Base-by-base conservation (phyloP, 331 rosid species). In the Rosa hybrid region DNA sequence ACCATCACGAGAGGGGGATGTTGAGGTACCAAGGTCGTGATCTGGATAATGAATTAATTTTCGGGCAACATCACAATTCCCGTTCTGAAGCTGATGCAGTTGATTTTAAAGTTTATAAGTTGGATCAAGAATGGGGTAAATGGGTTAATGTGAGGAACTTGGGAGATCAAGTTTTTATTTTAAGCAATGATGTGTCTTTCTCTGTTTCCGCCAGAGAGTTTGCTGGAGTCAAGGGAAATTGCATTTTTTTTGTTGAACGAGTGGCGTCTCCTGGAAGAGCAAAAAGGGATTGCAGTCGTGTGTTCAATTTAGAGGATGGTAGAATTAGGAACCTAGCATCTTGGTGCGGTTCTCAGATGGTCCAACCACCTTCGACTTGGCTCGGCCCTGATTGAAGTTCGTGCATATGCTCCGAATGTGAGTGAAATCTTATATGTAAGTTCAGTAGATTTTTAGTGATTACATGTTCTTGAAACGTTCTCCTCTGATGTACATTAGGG, bases 101-200 rank as follows among this genome's bases (percentile, higher is more conserved):
- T 51, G 56, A 17, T 64, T 85, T 90, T 68, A 82, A 69, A 4
- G 89, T 88, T 75, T 86, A 88, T 76, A 90, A 82, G 89, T 50
- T 90, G 88, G 92, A 90, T 76, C 92, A 56, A 8, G 23, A 56
- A 56, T 56, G 62, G 84, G 84, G 77, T 16, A 81, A 17, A 6
- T 88, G 94, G 94, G 86, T 85, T 44, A 80, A 72, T 82, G 86
- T 86, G 77, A 83, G 83, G 1, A 56, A 87, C 68, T 80, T 88
- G 90, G 80, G 84, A 23, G 90, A 86, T 71, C 72, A 82, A 77
- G 78, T 84, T 0, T 89, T 87, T 63, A 18, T 90, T 30, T 79
- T 90, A 88, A 76, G 90, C 4, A 65, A 27, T 11, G 80, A 78
- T 27, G 79, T 89, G 8, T 84, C 68, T 20, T 87, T 89, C 57